Evolutionary conservation across 2,329 filamentous ascomycete genomes (phyloP).

Genomic region (Endothia cerciana): DNA sequence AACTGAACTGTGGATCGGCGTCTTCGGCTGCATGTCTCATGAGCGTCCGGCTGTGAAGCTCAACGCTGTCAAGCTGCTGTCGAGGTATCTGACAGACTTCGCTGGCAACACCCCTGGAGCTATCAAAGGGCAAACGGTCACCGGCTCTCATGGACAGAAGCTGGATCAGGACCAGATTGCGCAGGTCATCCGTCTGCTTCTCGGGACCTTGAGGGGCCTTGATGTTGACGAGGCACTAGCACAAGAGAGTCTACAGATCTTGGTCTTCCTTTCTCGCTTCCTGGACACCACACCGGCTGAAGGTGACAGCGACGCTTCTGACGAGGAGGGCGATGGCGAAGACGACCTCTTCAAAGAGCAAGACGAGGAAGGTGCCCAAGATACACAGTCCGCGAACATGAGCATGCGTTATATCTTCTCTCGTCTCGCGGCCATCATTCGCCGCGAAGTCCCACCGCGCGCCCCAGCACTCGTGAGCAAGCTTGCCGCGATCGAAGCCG

Average conservation of each 20-base stretch:
- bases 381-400: conserved; percentile 46
- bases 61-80: conserved; percentile 73
- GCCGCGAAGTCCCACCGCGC: conserved; percentile 71
- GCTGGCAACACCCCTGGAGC: conserved; percentile 60
- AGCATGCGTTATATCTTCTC: conserved; percentile 76
- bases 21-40: conserved; percentile 72
- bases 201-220: conserved; percentile 62
- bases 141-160: conserved; percentile 71
- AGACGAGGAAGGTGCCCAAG: conserved; percentile 39
- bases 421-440: conserved; percentile 76
- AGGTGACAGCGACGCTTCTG: conserved; percentile 48
- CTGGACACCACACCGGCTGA: conserved; percentile 54
- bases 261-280: conserved; percentile 76
- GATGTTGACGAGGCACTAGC: conserved; percentile 75
- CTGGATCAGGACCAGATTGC: conserved; percentile 68
- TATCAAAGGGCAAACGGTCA: conserved; percentile 62
- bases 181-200: conserved; percentile 56
- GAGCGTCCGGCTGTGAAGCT: conserved; percentile 76
- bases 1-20: conserved; percentile 69
- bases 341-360: conserved; percentile 39
- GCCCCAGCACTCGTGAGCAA: conserved; percentile 72
- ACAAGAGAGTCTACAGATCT: conserved; percentile 76
- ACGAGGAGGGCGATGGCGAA: conserved; percentile 45
- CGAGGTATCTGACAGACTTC: conserved; percentile 80
- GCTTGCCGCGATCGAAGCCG: conserved; percentile 72